Base-by-base conservation (phyloP, 345 rosid genomes). In the Diplotaxis tenuifolia region DNA sequence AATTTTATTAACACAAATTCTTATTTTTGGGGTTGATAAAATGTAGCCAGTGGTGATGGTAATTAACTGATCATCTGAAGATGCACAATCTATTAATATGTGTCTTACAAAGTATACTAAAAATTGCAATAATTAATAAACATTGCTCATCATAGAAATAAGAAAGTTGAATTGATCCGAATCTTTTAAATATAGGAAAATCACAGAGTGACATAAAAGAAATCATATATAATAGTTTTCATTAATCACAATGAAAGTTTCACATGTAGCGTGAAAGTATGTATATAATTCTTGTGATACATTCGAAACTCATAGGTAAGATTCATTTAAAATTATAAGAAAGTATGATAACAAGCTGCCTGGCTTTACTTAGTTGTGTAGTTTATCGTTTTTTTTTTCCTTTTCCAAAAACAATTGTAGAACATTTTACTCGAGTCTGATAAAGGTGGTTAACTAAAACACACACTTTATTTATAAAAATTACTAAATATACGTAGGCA, bases 331-430 rank as follows among this genome's bases (percentile, higher is more conserved):
- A 62, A 62, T n/a, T 28, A 53, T 28, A 16, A 38, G 42, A 69
- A 62, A 29, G 59, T 21, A n/a, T 29, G 52, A 31, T 29, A 57
- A 65, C 21, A 16, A 65, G 63, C 63, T 58, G 62, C 62, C 28
- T 72, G 38, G 38, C 76, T 71, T 77, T 77, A 72, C 80, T 72
- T 77, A 77, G 49, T 66, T 36, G 8, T 60, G 80, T 77, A 66
- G 65, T 59, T 50, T 68, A 71, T 71, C 29, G 34, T 1, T 20
- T 27, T 18, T 61, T 5, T 42, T 18, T 54, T 54, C 29, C 23
- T 65, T 56, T 56, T 55, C n/a, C 2, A 7, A 62, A 15, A 63
- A 68, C 25, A 68, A 6, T 5, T 34, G 67, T 58, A 52, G 59
- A 55, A 55, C 55, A 56, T 2, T 45, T n/a, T 12, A 76, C 52